Evolutionary conservation across 2,329 filamentous ascomycete genomes (phyloP).

Genomic region (Sclerotinia glacialis): DNA sequence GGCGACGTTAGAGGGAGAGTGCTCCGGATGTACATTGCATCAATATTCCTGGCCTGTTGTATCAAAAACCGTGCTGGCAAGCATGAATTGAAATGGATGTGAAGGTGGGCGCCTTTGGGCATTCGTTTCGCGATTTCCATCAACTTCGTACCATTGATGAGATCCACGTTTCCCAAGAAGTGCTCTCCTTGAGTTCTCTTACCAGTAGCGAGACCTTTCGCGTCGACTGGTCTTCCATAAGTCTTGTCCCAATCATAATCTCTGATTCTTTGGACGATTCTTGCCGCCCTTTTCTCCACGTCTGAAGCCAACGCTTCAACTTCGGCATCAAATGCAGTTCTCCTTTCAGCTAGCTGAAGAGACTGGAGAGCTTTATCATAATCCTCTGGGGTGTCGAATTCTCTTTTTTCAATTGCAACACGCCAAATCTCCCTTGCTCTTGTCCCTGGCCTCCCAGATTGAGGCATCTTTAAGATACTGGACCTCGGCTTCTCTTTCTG

Average conservation of each 20-base stretch:
- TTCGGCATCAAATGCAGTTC: slow-evolving; percentile 36
- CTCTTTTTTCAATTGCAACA: slow-evolving; percentile 22
- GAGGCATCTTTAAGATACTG: slow-evolving; percentile 36
- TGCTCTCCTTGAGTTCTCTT: slow-evolving; percentile 48
- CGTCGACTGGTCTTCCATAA: slow-evolving; percentile 30
- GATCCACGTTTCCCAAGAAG: slow-evolving; percentile 54
- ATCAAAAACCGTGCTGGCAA: slow-evolving; percentile 60
- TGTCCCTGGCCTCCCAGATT: slow-evolving; percentile 23
- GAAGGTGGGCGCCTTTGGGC: slow-evolving; percentile 71
- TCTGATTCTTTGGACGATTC: slow-evolving; percentile 35
- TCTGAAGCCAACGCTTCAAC: slow-evolving; percentile 29
- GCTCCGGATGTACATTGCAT: slow-evolving; percentile 69
- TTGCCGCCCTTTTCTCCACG: slow-evolving; percentile 34
- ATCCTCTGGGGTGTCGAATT: slow-evolving; percentile 27
- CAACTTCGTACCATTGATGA: slow-evolving; percentile 56
- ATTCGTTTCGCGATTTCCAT: slow-evolving; percentile 55
- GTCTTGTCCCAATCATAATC: slow-evolving; percentile 34
- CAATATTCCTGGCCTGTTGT: slow-evolving; percentile 51
- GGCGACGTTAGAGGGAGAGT: slow-evolving; percentile 47
- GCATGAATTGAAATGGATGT: slow-evolving; percentile 78
- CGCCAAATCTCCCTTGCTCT: slow-evolving; percentile 26
- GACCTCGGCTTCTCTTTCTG: slow-evolving; percentile 23
- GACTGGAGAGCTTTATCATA: slow-evolving; percentile 31
- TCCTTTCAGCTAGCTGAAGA: slow-evolving; percentile 33
- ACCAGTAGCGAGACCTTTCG: slow-evolving; percentile 27